Evolutionary conservation across 805 yeast genomes (phyloP), one percentile per base, ranked within the genome.

Genomic region (Candida arabinofermentans): DNA sequence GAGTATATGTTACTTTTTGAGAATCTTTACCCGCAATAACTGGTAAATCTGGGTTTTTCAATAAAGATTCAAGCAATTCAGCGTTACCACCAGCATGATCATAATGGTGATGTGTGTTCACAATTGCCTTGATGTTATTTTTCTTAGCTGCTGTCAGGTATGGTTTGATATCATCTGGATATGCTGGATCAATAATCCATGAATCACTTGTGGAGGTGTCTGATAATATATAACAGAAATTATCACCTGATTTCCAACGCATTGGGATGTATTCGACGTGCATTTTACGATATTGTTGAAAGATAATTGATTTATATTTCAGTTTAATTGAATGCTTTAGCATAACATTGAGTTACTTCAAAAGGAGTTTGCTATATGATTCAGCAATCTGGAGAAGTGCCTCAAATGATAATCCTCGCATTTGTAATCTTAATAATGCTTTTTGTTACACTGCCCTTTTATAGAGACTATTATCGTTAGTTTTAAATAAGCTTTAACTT

Each of bases 181-280:
- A 84, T 1, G 98, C 98, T 2, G 98, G 96, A 55, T 93, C 99
- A 49, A 93, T 83, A 26, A 93, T 53, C 83, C 96, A 86, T 5
- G 96, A 77, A 44, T 79, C 72, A 36, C 68, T 73, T 6, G 88
- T 72, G 14, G 70, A 67, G 19, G 75, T 77, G 63, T 90, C 96
- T 16, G 78, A 72, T 24, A 93, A 59, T 8, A 90, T 61, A 60
- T 93, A 93, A 53, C 90, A 75, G 65, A 90, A 93, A 68, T 93
- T 93, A 58, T 91, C 93, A 41, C 97, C 96, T 21, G 79, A 60
- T 40, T 91, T 87, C 97, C 98, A 91, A 64, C 96, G 78, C 96
- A 90, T 90, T 41, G 91, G 90, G 51, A 93, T 77, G 24, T 83
- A 66, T 52, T 78, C 73, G 43, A 93, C 75, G 53, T 86, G 93